Percentiles rank a stretch among this genome's conserved stretches.
These are phyloP conservation scores for Paspalum notatum DNA, from an alignment of 176 grass and related monocot genomes.

Conservation along the genomic window DNA sequence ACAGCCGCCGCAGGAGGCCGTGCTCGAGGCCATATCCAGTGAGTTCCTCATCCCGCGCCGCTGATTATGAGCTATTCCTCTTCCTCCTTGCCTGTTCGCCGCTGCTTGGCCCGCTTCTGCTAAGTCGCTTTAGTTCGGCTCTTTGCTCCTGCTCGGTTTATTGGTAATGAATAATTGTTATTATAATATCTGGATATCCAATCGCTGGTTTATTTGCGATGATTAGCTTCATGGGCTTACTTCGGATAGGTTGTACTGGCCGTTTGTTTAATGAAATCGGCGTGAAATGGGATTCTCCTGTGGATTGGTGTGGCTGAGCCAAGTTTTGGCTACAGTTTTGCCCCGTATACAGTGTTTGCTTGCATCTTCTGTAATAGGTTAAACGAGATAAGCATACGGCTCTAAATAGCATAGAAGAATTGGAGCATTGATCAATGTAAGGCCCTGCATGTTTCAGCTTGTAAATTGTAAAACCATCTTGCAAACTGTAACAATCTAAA, in stretches of 20 bases:
- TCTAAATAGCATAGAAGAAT: background rate
- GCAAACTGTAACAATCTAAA: background rate
- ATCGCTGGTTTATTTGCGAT: background rate
- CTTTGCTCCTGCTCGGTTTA: background rate
- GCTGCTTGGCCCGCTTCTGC: background rate
- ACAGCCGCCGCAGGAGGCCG: constrained; percentile 70
- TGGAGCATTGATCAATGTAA: background rate
- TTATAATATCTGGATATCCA: background rate
- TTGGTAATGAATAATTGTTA: background rate
- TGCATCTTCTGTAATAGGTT: background rate
- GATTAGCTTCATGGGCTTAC: background rate
- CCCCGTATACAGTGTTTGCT: background rate
- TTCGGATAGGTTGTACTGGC: background rate
- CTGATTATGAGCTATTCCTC: background rate
- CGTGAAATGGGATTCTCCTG: background rate
- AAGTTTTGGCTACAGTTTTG: background rate
- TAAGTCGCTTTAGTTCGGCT: background rate
- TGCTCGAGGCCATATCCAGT: constrained; percentile 81
- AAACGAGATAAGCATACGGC: background rate
- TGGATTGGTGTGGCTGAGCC: constrained; percentile 3
- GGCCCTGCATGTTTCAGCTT: background rate
- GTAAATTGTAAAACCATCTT: background rate
- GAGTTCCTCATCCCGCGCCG: background rate
- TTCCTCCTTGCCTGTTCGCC: background rate
- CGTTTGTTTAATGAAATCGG: background rate